These are phyloP conservation scores for Cryphonectria parasitica DNA, from an alignment of 2,329 filamentous ascomycete genomes.

Conservation along the genomic window DNA sequence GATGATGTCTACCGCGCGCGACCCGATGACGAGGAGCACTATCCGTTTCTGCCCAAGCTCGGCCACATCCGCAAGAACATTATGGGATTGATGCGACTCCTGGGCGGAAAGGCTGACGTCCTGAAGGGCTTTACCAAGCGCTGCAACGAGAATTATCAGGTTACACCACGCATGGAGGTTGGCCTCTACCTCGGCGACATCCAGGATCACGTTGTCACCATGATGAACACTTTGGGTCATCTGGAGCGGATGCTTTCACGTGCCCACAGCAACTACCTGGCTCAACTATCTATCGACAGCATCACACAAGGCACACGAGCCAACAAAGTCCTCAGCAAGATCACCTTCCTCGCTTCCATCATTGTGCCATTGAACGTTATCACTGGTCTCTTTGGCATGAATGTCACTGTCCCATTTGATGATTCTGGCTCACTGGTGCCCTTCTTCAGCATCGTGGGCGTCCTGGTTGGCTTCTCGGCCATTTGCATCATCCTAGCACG, in stretches of 20 bases:
- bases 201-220: slow-evolving; percentile 98
- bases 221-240: slow-evolving; percentile 95
- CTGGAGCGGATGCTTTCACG: slow-evolving; percentile 98
- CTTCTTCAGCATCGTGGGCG: slow-evolving; percentile 56
- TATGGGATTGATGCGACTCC: slow-evolving; percentile 87
- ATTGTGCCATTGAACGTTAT: slow-evolving; percentile 96
- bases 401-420: slow-evolving; percentile 73
- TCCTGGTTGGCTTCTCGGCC: slow-evolving; percentile 58
- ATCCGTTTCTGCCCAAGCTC: slow-evolving; percentile 83
- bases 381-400: slow-evolving; percentile 87
- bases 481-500: slow-evolving; percentile 52
- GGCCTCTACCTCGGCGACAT: slow-evolving; percentile 96
- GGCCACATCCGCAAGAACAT: slow-evolving; percentile 92
- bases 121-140: slow-evolving; percentile 97
- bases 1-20: slow-evolving; percentile 93
- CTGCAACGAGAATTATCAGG: slow-evolving; percentile 95
- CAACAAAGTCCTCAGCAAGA: slow-evolving; percentile 90
- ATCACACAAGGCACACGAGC: slow-evolving; percentile 85
- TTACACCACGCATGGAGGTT: slow-evolving; percentile 94
- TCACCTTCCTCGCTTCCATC: slow-evolving; percentile 91
- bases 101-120: slow-evolving; percentile 98
- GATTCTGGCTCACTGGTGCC: slow-evolving; percentile 55
- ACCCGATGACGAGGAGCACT: slow-evolving; percentile 74
- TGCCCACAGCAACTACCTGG: slow-evolving; percentile 93
- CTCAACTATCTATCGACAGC: slow-evolving; percentile 90